A percentile compares a stretch with the other conserved stretches of the same genome.
These are phyloP conservation scores for Starmerella floris DNA, from an alignment of 805 yeast species.

Conservation along the genomic window DNA sequence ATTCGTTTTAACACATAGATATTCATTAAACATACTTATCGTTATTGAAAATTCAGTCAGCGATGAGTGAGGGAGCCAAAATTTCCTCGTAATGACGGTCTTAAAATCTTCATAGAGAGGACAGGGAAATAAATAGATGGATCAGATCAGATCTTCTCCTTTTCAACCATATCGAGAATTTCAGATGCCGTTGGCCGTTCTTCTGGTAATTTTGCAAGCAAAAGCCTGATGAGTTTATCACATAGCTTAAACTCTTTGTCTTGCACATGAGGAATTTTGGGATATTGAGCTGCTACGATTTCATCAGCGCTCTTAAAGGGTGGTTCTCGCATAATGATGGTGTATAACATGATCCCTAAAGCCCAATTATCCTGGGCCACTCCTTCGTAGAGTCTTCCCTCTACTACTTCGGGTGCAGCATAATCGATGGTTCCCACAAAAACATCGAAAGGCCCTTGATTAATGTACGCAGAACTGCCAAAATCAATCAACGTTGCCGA, in stretches of 20 bases:
- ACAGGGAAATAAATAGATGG: too few relatives aligned
- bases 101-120: too few relatives aligned
- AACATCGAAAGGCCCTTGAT: slow-evolving; percentile 90
- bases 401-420: slow-evolving; percentile 91
- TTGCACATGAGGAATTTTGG: not conserved
- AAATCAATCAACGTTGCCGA: slow-evolving; percentile 79
- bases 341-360: slow-evolving; percentile 76
- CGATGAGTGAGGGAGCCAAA: too few relatives aligned
- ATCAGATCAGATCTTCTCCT: too few relatives aligned
- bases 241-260: slow-evolving; percentile 5
- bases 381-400: slow-evolving; percentile 82
- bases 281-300: slow-evolving; percentile 75
- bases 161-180: not conserved
- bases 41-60: too few relatives aligned
- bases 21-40: not conserved
- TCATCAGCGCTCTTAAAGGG: slow-evolving; percentile 94
- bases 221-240: slow-evolving; percentile 1
- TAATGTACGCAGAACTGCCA: slow-evolving; percentile 85
- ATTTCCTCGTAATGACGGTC: too few relatives aligned
- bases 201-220: slow-evolving; percentile 4
- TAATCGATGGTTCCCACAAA: slow-evolving; percentile 96
- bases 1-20: not conserved
- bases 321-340: slow-evolving; percentile 81
- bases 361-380: slow-evolving; percentile 97
- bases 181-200: slow-evolving; percentile 9